Percentiles rank a stretch among this genome's conserved stretches.
phyloP scores from a whole-genome alignment of 306 rosid species.

The Rubus parviflorus region DNA sequence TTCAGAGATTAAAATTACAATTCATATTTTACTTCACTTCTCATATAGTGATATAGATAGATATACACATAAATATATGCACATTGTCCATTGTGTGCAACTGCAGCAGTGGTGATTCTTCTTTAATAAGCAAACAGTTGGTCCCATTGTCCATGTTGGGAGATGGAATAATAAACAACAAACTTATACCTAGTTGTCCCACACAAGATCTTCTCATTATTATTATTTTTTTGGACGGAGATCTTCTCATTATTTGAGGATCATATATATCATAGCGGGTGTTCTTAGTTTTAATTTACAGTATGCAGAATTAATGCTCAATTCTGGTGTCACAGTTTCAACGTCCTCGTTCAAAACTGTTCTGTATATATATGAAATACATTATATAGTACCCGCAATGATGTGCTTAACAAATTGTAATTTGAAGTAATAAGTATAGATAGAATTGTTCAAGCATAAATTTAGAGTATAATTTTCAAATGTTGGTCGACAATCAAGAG shows the following conservation, averaged over 20 bases:
- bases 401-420: background rate
- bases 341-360: background rate
- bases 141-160: constrained; percentile 50
- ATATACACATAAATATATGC: too few species aligned
- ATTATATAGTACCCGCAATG: background rate
- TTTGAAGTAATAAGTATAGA: too few species aligned
- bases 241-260: constrained; percentile 35
- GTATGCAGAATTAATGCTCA: background rate
- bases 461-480: background rate
- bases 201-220: constrained; percentile 45
- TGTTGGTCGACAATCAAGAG: background rate
- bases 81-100: background rate
- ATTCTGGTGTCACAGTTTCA: background rate
- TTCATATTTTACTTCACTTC: background rate
- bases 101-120: constrained; percentile 16
- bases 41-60: too few species aligned
- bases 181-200: constrained; percentile 41
- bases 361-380: background rate
- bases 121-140: constrained; percentile 28
- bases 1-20: background rate
- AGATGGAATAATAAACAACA: constrained; percentile 31
- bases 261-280: background rate
- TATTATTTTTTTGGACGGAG: too few species aligned
- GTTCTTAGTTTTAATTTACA: background rate
- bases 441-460: background rate